Base-by-base conservation (phyloP, 441 rosid species). In the Manihot esculenta region DNA sequence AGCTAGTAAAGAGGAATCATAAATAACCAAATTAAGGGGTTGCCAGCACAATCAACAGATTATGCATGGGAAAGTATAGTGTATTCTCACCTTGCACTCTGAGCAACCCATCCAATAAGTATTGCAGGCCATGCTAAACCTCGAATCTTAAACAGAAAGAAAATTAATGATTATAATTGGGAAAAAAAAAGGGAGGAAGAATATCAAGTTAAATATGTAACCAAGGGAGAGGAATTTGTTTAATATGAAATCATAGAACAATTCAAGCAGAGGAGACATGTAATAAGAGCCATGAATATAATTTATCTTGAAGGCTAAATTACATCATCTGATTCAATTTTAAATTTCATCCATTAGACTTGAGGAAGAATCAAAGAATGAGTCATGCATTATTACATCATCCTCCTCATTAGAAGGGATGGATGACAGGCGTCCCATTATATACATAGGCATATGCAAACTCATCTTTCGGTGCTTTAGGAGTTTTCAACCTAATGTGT, bases 51-150 rank as follows among this genome's bases (percentile, higher is more conserved):
- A 65, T 64, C 42, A 57, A 59, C n/a, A 68, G 51, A 62, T 47
- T 55, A 64, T 68, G 48, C 1, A 61, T 7, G 54, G 38, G 15
- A 61, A 62, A 20, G 71, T 35, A 38, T 20, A 21, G 6, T 38
- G 42, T 48, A 50, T 59, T 51, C 53, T 27, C 56, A 86, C 90
- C 90, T 86, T 42, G 88, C 85, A 75, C 88, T 84, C 77, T 86
- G 86, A 76, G 86, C 86, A 26, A 86, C 83, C 86, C 82, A 78
- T 74, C 90, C 88, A 57, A 78, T 66, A n/a, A 86, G 86, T 78
- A 80, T 44, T 45, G 86, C 88, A 26, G 86, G 88, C 90, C 88
- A 86, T 60, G 88, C 84, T 66, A 86, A 79, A 33, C 86, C 86
- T 66, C 86, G 86, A 72, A 86, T 84, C 88, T n/a, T 84, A 73